Base-by-base conservation (phyloP, 495 filamentous ascomycete genomes). In the Physcia stellaris region DNA sequence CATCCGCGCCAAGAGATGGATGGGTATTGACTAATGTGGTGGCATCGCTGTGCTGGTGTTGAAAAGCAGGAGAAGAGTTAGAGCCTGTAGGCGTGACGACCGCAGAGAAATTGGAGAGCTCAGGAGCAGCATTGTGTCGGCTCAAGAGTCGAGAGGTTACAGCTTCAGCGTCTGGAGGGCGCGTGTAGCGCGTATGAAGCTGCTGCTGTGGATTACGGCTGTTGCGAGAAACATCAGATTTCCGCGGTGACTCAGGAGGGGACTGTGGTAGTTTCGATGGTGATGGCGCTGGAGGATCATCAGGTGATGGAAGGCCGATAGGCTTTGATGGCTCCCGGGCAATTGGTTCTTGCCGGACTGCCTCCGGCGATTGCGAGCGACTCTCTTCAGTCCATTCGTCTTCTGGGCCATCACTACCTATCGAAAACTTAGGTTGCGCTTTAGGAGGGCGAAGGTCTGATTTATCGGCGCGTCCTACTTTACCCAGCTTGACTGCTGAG, bases 301-400 rank as follows among this genome's bases (percentile, higher is more conserved):
- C 50, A 15, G 47, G 43, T 10, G 50, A 47, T 29, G 47, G 43
- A 2, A 44, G 43, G 18, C 43, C 42, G 39, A 39, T 41, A 19
- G 38, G 44, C 13, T 39, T 39, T 11, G 43, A 30, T 22, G 18
- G 38, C 17, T 40, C 44, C 2, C 32, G 44, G 13, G 35, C 32
- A n/a, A 35, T 24, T 34, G 47, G 43, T 15, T 33, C 18, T 6
- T 34, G 37, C 9, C 47, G 37, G n/a, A 43, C 47, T 3, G 40
- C 40, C 6, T 32, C 26, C 28, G 50, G 50, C 5, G 47, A 53
- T 20, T 47, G 43, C 9, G 50, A 53, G 22, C 36, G 44, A 41
- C 41, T 49, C 6, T 42, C 50, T 36, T 51, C 49, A 12, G 40
- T 45, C 50, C 50, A 50, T n/a, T 39, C 45, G 12, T 47, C 50